Conservation (phyloP, 2,329 filamentous ascomycete species). For the Trichoderma harzianum region DNA sequence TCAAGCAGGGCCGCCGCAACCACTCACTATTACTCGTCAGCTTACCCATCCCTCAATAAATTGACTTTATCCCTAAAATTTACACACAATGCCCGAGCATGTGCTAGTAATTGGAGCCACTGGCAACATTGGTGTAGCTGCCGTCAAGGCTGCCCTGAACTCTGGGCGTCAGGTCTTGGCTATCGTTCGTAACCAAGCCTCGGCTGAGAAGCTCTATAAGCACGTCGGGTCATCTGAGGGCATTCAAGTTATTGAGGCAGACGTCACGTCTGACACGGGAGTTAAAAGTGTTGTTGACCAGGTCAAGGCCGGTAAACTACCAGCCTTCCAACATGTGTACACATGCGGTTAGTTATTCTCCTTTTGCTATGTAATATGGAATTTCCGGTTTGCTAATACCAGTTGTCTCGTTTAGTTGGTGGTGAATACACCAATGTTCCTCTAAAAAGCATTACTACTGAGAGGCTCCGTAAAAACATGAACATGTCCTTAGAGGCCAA, state of each 20-base stretch:
- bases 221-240: not conserved
- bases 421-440: not conserved
- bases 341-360: not conserved
- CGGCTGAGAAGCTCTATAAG: not conserved
- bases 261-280: not conserved
- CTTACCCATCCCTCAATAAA: not conserved
- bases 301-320: not conserved
- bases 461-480: not conserved
- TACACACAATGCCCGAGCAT: not conserved
- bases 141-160: not conserved
- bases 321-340: not conserved
- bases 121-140: not conserved
- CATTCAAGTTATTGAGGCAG: not conserved
- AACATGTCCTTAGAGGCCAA: not conserved
- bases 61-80: not conserved
- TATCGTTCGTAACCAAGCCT: not conserved
- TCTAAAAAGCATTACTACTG: not conserved
- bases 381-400: not conserved
- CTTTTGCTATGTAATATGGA: not conserved
- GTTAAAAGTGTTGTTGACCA: conserved; percentile 2
- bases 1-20: not conserved
- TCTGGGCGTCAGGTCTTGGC: not conserved
- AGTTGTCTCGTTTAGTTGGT: not conserved
- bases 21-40: not conserved
- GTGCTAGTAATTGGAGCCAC: not conserved